Evolutionary conservation across 1,139 yeast genomes (phyloP).

Genomic region (Pichia inconspicua): DNA sequence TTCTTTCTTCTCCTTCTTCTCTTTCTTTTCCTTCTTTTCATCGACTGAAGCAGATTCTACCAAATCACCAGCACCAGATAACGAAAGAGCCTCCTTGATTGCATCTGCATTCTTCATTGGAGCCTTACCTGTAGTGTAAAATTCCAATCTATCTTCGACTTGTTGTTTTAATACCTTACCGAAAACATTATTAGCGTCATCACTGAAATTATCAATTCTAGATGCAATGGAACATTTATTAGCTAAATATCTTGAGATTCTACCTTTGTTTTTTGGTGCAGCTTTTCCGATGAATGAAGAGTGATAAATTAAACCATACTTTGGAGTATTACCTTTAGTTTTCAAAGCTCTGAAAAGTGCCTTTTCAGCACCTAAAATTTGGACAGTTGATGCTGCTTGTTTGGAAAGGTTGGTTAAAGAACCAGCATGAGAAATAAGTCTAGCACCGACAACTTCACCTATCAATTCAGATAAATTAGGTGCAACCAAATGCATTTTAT

Average conservation of each 20-base stretch:
- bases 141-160: slow-evolving; percentile 94
- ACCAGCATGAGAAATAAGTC: slow-evolving; percentile 97
- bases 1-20: slow-evolving; percentile 43
- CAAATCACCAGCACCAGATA: slow-evolving; percentile 41
- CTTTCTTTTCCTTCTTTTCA: slow-evolving; percentile 49
- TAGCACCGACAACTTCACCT: slow-evolving; percentile 98
- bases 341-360: slow-evolving; percentile 97
- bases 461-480: slow-evolving; percentile 94
- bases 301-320: slow-evolving; percentile 95
- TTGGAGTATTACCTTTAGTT: slow-evolving; percentile 98
- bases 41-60: slow-evolving; percentile 47
- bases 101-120: slow-evolving; percentile 97
- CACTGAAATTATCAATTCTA: slow-evolving; percentile 93
- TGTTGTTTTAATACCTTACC: slow-evolving; percentile 90
- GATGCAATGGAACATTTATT: slow-evolving; percentile 98
- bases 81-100: slow-evolving; percentile 79
- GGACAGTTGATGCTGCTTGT: slow-evolving; percentile 98
- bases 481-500: slow-evolving; percentile 96
- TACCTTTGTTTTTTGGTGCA: slow-evolving; percentile 93
- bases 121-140: slow-evolving; percentile 92
- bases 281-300: slow-evolving; percentile 97
- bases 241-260: slow-evolving; percentile 96
- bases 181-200: slow-evolving; percentile 76
- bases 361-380: slow-evolving; percentile 97
- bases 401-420: slow-evolving; percentile 91